Conservation (phyloP, 1,284 basidiomycete genomes). For the Dichomitus squalens region DNA sequence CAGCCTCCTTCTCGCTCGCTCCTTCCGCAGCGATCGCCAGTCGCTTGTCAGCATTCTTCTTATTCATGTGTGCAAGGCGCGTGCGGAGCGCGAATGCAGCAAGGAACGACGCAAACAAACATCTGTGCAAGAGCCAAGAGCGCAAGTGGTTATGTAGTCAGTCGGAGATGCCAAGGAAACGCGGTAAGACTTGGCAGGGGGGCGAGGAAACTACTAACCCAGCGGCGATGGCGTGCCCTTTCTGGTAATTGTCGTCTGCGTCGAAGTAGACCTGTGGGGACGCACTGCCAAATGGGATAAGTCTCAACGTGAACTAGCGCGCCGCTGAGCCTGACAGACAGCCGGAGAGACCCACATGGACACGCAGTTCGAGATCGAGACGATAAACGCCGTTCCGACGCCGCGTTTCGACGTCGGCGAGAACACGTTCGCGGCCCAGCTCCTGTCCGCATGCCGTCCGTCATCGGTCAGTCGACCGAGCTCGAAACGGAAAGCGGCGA, state of each 20-base stretch:
- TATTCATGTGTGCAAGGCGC: conserved; percentile 43
- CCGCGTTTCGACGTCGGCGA: conserved; percentile 60
- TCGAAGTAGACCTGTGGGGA: conserved; percentile 64
- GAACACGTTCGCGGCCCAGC: conserved; percentile 59
- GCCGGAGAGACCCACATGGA: conserved; percentile 45
- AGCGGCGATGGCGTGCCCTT: conserved; percentile 55
- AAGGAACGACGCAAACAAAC: conserved; percentile 43
- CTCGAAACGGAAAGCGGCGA: background rate
- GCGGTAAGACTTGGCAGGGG: background rate
- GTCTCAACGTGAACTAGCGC: background rate
- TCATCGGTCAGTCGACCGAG: background rate
- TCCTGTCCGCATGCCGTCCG: conserved; percentile 37
- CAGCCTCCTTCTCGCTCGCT: conserved; percentile 19
- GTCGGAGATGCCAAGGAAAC: background rate
- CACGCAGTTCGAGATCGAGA: conserved; percentile 57
- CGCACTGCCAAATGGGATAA: conserved; percentile 36
- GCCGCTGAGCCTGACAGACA: background rate
- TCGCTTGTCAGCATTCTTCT: conserved; percentile 32
- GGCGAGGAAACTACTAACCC: conserved; percentile 34
- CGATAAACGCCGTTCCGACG: conserved; percentile 59
- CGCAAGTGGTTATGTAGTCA: too few relatives aligned
- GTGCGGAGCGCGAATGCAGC: conserved; percentile 44
- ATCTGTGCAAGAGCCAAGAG: conserved; percentile 31
- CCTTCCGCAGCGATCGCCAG: conserved; percentile 19
- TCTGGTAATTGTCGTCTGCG: conserved; percentile 47